phyloP scores from a whole-genome alignment of 2,329 filamentous ascomycete species.

The Neopestalotiopsis rosae region DNA sequence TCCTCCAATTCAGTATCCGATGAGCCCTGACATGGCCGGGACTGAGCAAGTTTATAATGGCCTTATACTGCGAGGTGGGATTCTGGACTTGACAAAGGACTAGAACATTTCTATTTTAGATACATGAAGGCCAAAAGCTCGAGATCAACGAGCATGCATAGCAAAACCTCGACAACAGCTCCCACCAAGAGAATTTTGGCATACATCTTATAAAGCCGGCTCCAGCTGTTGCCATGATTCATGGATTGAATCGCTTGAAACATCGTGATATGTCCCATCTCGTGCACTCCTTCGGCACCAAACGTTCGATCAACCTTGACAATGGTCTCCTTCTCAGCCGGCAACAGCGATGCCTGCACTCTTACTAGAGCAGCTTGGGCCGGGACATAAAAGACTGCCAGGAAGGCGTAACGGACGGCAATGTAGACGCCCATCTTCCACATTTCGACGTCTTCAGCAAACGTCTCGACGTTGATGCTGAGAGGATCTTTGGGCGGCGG shows the following conservation, averaged over 20 bases:
- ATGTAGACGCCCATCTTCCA: constrained; percentile 50
- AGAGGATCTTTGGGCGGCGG: neutral
- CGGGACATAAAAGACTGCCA: constrained; percentile 70
- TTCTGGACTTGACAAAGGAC: no score
- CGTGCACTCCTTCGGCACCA: constrained; percentile 70
- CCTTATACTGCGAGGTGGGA: no score
- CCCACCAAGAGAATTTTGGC: constrained; percentile 67
- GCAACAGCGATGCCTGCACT: constrained; percentile 82
- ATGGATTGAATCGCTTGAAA: constrained; percentile 79
- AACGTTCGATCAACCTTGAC: constrained; percentile 87
- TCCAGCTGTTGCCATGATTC: constrained; percentile 69
- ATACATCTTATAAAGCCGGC: constrained; percentile 74
- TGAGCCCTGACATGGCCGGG: no score
- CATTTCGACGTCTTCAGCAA: constrained; percentile 37
- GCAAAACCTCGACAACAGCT: neutral
- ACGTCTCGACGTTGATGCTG: neutral
- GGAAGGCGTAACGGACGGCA: constrained; percentile 37
- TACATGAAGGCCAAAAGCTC: neutral
- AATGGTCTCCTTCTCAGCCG: constrained; percentile 79
- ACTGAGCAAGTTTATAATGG: no score
- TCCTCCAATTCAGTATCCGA: no score
- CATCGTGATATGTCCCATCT: constrained; percentile 70
- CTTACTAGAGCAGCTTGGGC: constrained; percentile 76
- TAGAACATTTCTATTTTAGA: no score
- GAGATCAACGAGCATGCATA: neutral